Evolutionary conservation across 1,284 basidiomycete species (phyloP), one percentile per base, ranked within the genome.

Genomic region (Tylopilus sp.): DNA sequence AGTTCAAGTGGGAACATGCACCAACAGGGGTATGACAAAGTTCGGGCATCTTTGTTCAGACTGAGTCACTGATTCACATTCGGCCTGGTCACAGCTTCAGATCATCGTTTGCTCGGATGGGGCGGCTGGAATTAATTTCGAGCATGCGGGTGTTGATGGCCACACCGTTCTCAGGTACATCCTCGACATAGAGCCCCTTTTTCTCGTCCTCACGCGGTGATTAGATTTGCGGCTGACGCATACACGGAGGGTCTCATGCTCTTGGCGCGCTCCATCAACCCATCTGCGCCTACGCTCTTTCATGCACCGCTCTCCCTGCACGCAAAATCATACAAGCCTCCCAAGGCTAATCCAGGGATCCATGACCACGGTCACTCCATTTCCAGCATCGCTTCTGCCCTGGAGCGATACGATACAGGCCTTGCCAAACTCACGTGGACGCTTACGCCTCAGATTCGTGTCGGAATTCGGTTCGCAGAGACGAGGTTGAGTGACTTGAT

Each of bases 361-460:
- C 56, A 44, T 33, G 33, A 26, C 33, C 70, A 53, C 52, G 44
- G 46, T 64, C 53, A 49, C 57, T 55, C 50, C 73, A 71, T 55
- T 67, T 66, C 55, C 76, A 88, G 63, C 21, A 18, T 1, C 9
- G 7, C 30, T 6, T 48, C 52, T n/a, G 0, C 29, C 5, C 17
- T 54, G 26, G 48, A 50, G 20, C 53, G 42, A 41, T 69, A 68
- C 9, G 92, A 94, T 64, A 93, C 89, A 0, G 79, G 82, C 11
- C 94, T 95, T 10, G 94, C 94, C 75, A 97, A 96, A 72, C 85
- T 99, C 48, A 92, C 96, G 61, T 99, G 95, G 95, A 78, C 80
- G 47, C 78, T 97, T 29, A 87, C 85, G 0, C 82, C 85, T 2
- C 85, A 90, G 64, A 74, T 99, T 46, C 79, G 83, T 38, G 85